These are phyloP conservation scores for Bidens hawaiensis DNA, from an alignment of 140 eudicot species.

Conservation along the genomic window DNA sequence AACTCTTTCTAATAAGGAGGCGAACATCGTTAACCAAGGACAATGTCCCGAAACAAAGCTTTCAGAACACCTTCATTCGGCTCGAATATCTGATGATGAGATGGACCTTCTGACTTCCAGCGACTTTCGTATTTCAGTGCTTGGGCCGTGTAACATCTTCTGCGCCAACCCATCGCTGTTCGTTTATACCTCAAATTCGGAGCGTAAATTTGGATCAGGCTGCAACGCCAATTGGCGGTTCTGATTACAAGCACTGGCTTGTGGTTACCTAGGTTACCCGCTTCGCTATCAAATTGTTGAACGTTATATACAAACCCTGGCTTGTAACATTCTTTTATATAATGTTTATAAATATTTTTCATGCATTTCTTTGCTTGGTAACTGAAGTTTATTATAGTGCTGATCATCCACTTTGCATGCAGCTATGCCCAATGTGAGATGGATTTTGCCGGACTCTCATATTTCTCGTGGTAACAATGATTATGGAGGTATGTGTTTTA, in stretches of 20 bases:
- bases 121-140: background rate
- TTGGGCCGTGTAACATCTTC: background rate
- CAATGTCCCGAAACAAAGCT: too few relatives aligned
- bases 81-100: background rate
- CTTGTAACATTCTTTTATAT: constrained; percentile 31
- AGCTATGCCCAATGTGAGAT: constrained; percentile 43
- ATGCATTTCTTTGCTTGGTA: background rate
- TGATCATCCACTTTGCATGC: too few relatives aligned
- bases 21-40: too few relatives aligned
- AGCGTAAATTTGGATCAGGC: constrained; percentile 21
- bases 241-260: constrained; percentile 52
- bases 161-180: background rate
- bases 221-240: constrained; percentile 30
- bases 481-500: constrained; percentile 38
- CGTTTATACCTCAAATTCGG: constrained; percentile 6
- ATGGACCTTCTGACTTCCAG: constrained; percentile 5
- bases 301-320: constrained; percentile 36
- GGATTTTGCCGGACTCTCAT: constrained; percentile 48
- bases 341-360: background rate
- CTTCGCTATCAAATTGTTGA: constrained; percentile 33
- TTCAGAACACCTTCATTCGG: background rate
- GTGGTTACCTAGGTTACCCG: constrained; percentile 36
- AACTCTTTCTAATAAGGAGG: too few relatives aligned
- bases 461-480: constrained; percentile 16
- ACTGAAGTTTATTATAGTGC: constrained; percentile 4